These are phyloP conservation scores for Penicillium sp. DNA, from an alignment of 2,329 filamentous ascomycete genomes.

Conservation along the genomic window DNA sequence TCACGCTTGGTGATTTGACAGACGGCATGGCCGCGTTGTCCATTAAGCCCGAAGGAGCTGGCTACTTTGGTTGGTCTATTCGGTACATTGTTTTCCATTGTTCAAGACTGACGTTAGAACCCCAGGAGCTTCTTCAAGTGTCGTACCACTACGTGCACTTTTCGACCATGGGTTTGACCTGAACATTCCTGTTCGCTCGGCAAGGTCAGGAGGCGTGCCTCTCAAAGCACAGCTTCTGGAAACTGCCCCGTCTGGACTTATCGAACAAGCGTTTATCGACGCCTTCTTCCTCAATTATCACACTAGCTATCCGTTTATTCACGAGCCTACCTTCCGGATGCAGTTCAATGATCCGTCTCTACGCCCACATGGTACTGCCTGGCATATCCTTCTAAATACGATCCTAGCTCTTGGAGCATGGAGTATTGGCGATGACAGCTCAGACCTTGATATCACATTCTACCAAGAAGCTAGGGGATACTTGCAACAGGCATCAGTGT, in stretches of 20 bases:
- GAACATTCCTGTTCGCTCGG: conserved; percentile 35
- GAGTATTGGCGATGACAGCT: conserved; percentile 42
- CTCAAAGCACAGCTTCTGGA: conserved; percentile 41
- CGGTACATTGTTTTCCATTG: neutral
- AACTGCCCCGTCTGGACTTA: conserved; percentile 39
- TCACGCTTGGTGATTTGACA: conserved; percentile 39
- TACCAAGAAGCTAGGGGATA: conserved; percentile 50
- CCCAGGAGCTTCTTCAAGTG: conserved; percentile 40
- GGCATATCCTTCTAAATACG: conserved; percentile 49
- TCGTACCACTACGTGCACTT: conserved; percentile 40
- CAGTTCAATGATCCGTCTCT: conserved; percentile 48
- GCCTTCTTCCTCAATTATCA: conserved; percentile 51
- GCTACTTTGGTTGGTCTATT: conserved; percentile 37
- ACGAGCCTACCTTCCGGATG: conserved; percentile 50
- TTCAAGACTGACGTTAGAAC: neutral
- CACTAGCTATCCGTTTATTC: conserved; percentile 48
- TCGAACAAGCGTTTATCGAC: conserved; percentile 45
- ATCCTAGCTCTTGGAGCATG: conserved; percentile 49
- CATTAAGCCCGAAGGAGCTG: conserved; percentile 41
- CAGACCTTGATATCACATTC: conserved; percentile 47
- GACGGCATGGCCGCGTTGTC: conserved; percentile 45
- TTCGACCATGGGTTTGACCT: conserved; percentile 42
- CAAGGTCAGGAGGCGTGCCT: conserved; percentile 33
- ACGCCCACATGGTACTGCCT: conserved; percentile 43
- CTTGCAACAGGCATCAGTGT: conserved; percentile 46